Base-by-base conservation (phyloP, 2,329 filamentous ascomycete genomes). In the Lasiodiplodia sp. region DNA sequence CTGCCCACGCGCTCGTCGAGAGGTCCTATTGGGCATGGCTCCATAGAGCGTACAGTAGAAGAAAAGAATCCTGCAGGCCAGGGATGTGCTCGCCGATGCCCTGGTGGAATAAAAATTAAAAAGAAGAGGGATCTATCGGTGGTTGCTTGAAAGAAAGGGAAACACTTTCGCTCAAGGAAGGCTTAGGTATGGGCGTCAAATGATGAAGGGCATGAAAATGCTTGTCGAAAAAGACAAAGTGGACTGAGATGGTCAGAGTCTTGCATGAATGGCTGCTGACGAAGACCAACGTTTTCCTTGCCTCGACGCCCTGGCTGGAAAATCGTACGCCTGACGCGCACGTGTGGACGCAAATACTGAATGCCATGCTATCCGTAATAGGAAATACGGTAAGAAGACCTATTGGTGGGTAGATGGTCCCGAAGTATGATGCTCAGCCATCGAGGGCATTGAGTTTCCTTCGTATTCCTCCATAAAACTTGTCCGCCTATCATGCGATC, bases 161-260 rank as follows among this genome's bases (percentile, higher is more conserved):
- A 23, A 64, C 25, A 38, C 10, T 49, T 34, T 64, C 60, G 60
- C 44, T 52, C 60, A 64, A 52, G 31, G 60, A 64, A 31, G 44
- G 60, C 44, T n/a, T 52, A 44, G 60, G 60, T 64, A 64, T 64
- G 60, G 31, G 60, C 60, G 60, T 64, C 28, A 49, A 64, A 64
- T 52, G 60, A 52, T 31, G 51, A n/a, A 40, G 25, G n/a, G 23
- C 55, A 38, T 38, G 28, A 23, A 62, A 49, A 31, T 14, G n/a
- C 60, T 52, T 18, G 60, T 60, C 38, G 28, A 6, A 28, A 37
- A 37, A 38, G 55, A 23, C 18, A 49, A 28, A 62, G 38, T 16
- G n/a, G 18, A 60, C 18, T 14, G 12, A 62, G 25, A 23, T 10
- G n/a, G 28, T 62, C 40, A 38, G 47, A 21, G 31, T 52, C 44